These are phyloP conservation scores for Trypanosoma brucei DNA, from an alignment of 208 protist genomes.

Conservation along the genomic window DNA sequence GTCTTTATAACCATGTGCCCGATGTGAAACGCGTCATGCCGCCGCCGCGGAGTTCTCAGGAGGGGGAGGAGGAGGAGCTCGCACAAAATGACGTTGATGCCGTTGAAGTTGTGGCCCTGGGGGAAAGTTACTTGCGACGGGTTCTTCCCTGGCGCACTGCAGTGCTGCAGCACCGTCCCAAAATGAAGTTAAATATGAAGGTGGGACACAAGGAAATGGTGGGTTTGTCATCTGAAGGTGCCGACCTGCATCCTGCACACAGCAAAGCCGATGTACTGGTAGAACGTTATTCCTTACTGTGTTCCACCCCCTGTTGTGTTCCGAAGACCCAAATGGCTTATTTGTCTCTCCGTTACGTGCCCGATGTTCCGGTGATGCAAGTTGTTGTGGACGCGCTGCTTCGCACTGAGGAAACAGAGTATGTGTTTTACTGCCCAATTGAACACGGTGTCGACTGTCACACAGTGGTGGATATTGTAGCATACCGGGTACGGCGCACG, in stretches of 20 bases:
- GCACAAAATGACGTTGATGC: not conserved
- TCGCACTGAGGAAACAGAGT: not conserved
- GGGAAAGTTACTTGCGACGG: constrained; percentile 14
- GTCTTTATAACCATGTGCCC: constrained; percentile 7
- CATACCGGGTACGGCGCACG: constrained; percentile 19
- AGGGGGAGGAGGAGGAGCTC: not conserved
- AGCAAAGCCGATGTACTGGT: constrained; percentile 2
- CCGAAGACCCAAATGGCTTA: constrained; percentile 17
- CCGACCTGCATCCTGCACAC: not conserved
- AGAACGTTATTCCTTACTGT: constrained; percentile 7
- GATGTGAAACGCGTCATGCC: not conserved
- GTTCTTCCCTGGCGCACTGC: constrained; percentile 8
- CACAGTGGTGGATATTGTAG: constrained; percentile 37
- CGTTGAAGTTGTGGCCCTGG: constrained; percentile 7
- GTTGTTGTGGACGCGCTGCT: constrained; percentile 4
- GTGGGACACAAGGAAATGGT: not conserved
- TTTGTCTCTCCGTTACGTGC: constrained; percentile 18
- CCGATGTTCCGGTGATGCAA: constrained; percentile 15
- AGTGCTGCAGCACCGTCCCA: constrained; percentile 11
- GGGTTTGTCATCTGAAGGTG: not conserved
- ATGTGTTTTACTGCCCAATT: constrained; percentile 47
- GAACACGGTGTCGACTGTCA: constrained; percentile 56
- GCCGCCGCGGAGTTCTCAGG: not conserved
- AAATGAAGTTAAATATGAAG: not conserved
- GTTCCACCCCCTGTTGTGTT: constrained; percentile 9